phyloP scores from a whole-genome alignment of 192 early-diverging fungal genomes.

The Linnemannia zychae region DNA sequence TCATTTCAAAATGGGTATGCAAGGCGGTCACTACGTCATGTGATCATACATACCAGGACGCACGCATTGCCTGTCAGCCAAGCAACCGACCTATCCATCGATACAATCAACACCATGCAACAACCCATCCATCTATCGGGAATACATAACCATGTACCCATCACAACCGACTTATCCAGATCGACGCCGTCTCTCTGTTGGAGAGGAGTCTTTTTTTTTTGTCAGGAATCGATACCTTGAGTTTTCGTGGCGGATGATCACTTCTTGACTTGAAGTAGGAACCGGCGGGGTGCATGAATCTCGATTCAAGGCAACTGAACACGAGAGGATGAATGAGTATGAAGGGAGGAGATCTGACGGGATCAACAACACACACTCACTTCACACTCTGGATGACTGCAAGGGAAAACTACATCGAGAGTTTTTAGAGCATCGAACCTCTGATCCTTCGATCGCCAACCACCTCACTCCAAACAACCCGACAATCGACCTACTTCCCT shows the following conservation, averaged over 20 bases:
- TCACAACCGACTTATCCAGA: background rate
- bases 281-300: background rate
- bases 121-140: background rate
- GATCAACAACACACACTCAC: background rate
- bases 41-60: background rate
- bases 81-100: constrained; percentile 12
- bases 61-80: background rate
- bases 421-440: background rate
- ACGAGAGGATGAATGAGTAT: background rate
- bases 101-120: background rate
- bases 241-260: background rate
- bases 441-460: constrained; percentile 2
- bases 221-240: background rate
- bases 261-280: background rate
- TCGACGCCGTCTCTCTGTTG: background rate
- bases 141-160: background rate
- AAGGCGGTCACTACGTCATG: constrained; percentile 6
- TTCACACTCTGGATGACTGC: background rate
- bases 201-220: too few species aligned
- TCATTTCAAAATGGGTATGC: constrained; percentile 45
- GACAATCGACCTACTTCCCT: background rate
- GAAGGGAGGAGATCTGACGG: background rate
- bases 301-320: background rate
- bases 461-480: background rate
- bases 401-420: background rate